A percentile compares a stretch with the other conserved stretches of the same genome.
phyloP scores from a whole-genome alignment of 78 protist species.

The Chrysochromulina parva region DNA sequence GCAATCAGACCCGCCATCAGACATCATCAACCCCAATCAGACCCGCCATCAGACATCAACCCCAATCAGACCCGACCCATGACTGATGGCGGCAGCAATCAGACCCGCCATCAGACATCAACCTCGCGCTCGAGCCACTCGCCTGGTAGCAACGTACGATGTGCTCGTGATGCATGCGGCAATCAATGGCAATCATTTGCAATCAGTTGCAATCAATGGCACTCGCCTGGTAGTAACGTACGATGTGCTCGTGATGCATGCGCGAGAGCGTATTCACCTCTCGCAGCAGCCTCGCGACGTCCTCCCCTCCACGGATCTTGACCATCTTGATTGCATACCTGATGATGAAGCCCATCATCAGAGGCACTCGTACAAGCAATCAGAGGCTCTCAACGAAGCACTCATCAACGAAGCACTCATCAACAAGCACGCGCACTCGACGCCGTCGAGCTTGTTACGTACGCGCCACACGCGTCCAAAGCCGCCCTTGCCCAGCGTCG shows the following conservation, averaged over 20 bases:
- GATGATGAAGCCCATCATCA: too few relatives aligned
- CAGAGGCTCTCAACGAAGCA: too few relatives aligned
- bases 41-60: too few relatives aligned
- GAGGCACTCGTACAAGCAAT: too few relatives aligned
- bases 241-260: constrained; percentile 30
- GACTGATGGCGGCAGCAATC: too few relatives aligned
- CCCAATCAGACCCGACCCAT: too few relatives aligned
- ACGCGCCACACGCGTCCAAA: constrained; percentile 37
- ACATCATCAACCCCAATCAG: too few relatives aligned
- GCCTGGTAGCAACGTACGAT: constrained; percentile 39
- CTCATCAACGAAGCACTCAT: too few relatives aligned
- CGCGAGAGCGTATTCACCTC: constrained; percentile 49
- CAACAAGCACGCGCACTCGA: background rate
- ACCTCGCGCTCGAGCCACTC: background rate
- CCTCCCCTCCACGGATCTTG: background rate
- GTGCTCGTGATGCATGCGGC: constrained; percentile 30
- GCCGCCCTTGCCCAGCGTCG: constrained; percentile 35
- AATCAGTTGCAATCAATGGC: background rate
- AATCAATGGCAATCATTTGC: too few relatives aligned
- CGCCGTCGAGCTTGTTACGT: constrained; percentile 40
- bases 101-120: too few relatives aligned
- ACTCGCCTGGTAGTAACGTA: constrained; percentile 37
- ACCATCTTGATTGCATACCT: background rate
- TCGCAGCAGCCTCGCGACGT: constrained; percentile 25
- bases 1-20: too few relatives aligned